Evolutionary conservation across 1,284 basidiomycete species (phyloP).

Genomic region (Earliella scabrosa): DNA sequence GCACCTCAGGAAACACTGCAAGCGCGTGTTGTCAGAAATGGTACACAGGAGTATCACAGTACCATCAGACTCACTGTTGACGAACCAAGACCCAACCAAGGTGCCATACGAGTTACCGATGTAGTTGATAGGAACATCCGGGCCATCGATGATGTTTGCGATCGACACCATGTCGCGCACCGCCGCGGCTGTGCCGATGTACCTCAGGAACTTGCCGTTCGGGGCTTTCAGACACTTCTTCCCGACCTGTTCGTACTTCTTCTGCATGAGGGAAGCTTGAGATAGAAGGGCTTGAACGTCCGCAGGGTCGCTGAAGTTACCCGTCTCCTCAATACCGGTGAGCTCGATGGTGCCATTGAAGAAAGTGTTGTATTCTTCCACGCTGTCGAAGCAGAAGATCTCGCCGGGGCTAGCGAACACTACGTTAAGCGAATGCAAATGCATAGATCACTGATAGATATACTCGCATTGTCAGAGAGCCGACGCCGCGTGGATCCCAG

Average conservation of each 20-base stretch:
- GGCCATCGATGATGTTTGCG: slow-evolving; percentile 20
- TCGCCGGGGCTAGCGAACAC: slow-evolving; percentile 7
- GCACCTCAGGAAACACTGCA: slow-evolving; percentile 4
- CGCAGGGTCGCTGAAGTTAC: slow-evolving; percentile 13
- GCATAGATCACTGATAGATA: background rate
- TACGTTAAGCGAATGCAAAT: background rate
- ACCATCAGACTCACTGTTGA: slow-evolving; percentile 13
- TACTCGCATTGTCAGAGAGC: slow-evolving; percentile 5
- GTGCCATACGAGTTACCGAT: slow-evolving; percentile 22
- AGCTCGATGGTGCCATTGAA: slow-evolving; percentile 17
- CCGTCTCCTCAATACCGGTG: slow-evolving; percentile 17
- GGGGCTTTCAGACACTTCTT: slow-evolving; percentile 6
- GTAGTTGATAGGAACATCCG: slow-evolving; percentile 17
- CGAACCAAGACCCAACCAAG: slow-evolving; percentile 19
- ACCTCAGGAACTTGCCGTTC: slow-evolving; percentile 10
- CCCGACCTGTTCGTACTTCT: slow-evolving; percentile 15
- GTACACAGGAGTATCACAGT: too few species aligned
- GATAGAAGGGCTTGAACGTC: slow-evolving; percentile 10
- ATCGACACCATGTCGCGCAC: slow-evolving; percentile 24
- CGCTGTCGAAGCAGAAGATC: slow-evolving; percentile 10
- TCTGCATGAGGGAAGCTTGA: slow-evolving; percentile 9
- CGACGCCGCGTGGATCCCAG: slow-evolving; percentile 19
- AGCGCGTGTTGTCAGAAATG: background rate
- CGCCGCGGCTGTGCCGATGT: slow-evolving; percentile 23
- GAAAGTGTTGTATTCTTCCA: slow-evolving; percentile 9